phyloP scores from a whole-genome alignment of 2,329 filamentous ascomycete genomes.

The Colletotrichum liaoningense region DNA sequence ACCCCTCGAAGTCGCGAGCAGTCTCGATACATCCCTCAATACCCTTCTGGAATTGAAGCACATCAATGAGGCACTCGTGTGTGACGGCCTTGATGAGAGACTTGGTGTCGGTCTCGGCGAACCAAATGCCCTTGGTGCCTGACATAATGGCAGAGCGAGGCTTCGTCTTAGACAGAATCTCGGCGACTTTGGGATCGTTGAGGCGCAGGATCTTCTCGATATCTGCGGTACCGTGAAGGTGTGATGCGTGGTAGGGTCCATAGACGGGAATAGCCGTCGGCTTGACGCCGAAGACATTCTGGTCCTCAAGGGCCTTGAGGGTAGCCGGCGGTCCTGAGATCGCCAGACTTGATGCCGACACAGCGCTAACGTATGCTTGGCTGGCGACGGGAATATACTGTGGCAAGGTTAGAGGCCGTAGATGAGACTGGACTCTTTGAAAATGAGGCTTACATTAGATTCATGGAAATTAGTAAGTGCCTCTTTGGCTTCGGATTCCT shows the following conservation, averaged over 20 bases:
- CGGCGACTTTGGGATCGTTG: slow-evolving; percentile 50
- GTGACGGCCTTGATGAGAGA: slow-evolving; percentile 56
- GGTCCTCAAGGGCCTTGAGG: slow-evolving; percentile 55
- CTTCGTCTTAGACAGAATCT: slow-evolving; percentile 53
- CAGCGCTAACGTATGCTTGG: slow-evolving; percentile 65
- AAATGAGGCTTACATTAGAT: slow-evolving; percentile 54
- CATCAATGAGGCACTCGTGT: slow-evolving; percentile 62
- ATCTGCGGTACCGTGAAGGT: slow-evolving; percentile 59
- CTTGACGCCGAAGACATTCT: slow-evolving; percentile 52
- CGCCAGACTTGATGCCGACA: slow-evolving; percentile 59
- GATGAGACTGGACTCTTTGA: slow-evolving; percentile 24
- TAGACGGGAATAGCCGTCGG: slow-evolving; percentile 64
- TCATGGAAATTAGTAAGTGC: slow-evolving; percentile 69
- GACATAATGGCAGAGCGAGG: slow-evolving; percentile 63
- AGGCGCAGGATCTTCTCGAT: slow-evolving; percentile 59
- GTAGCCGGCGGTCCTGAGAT: slow-evolving; percentile 66
- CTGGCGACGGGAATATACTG: slow-evolving; percentile 56
- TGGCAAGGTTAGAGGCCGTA: background rate
- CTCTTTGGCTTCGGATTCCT: slow-evolving; percentile 61
- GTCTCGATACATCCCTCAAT: slow-evolving; percentile 59
- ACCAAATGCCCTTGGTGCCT: slow-evolving; percentile 57
- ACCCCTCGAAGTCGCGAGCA: slow-evolving; percentile 52
- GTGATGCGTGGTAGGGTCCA: slow-evolving; percentile 67
- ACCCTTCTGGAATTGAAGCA: slow-evolving; percentile 59
- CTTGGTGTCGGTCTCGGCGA: slow-evolving; percentile 52